Conservation (phyloP, 2,329 filamentous ascomycete species). For the Penicillium sp. region DNA sequence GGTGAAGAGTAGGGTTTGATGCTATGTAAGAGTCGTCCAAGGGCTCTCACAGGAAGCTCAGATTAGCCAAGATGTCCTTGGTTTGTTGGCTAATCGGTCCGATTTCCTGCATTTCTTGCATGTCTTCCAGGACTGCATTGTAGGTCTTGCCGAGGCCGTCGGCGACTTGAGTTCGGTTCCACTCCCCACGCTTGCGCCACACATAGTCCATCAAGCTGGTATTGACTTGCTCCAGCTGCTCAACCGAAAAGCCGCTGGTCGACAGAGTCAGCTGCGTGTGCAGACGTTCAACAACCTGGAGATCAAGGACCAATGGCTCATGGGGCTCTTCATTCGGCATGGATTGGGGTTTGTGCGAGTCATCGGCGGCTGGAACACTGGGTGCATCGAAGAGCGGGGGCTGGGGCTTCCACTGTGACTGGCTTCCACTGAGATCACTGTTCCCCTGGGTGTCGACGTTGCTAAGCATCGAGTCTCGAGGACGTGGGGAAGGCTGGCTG, state of each 20-base stretch:
- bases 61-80: constrained; percentile 29
- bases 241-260: constrained; percentile 77
- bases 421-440: constrained; percentile 33
- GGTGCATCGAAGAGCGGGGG: constrained; percentile 41
- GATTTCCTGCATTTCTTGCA: constrained; percentile 53
- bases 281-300: constrained; percentile 54
- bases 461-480: constrained; percentile 23
- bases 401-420: constrained; percentile 38
- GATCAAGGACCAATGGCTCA: constrained; percentile 43
- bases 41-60: constrained; percentile 16
- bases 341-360: constrained; percentile 31
- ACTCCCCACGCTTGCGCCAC: constrained; percentile 74
- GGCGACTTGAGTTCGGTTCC: constrained; percentile 75
- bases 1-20: neutral
- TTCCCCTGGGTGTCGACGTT: constrained; percentile 27
- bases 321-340: constrained; percentile 34
- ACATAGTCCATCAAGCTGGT: constrained; percentile 85
- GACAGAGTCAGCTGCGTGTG: constrained; percentile 60
- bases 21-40: neutral
- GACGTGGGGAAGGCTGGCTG: constrained; percentile 34
- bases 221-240: constrained; percentile 93
- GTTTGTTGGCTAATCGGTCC: constrained; percentile 36
- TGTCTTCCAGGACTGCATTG: constrained; percentile 61
- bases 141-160: constrained; percentile 64
- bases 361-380: constrained; percentile 25